Conservation (phyloP, 2,329 filamentous ascomycete genomes). For the Chaetomium sp. region DNA sequence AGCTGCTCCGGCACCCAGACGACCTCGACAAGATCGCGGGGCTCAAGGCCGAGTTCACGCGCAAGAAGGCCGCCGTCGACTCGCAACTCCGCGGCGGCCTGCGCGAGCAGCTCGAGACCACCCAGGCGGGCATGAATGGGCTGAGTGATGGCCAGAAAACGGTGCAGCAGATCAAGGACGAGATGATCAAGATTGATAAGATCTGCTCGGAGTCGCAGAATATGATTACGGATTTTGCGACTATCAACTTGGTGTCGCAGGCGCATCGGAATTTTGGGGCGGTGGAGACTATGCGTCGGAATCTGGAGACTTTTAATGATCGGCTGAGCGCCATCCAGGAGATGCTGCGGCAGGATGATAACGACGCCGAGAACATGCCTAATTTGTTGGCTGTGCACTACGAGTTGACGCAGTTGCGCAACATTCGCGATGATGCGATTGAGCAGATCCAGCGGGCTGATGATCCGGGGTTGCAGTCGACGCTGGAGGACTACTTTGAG, state of each 20-base stretch:
- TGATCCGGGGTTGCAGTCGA: conserved; percentile 68
- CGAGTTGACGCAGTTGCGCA: conserved; percentile 82
- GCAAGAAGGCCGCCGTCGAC: conserved; percentile 90
- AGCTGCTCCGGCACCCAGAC: conserved; percentile 90
- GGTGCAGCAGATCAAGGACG: conserved; percentile 89
- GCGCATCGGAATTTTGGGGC: conserved; percentile 95
- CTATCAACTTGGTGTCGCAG: conserved; percentile 85
- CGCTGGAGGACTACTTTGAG: conserved; percentile 83
- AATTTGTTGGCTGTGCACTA: conserved; percentile 87
- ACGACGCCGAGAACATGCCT: conserved; percentile 81
- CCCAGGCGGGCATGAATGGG: conserved; percentile 84
- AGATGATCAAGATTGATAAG: conserved; percentile 98
- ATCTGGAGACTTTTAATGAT: conserved; percentile 80
- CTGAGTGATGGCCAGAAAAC: conserved; percentile 87
- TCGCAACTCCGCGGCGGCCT: conserved; percentile 81
- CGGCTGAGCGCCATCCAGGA: conserved; percentile 68
- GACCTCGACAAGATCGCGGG: conserved; percentile 93
- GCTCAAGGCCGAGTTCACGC: conserved; percentile 85
- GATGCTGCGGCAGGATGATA: conserved; percentile 76
- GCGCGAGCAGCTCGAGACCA: conserved; percentile 87
- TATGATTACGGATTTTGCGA: conserved; percentile 94
- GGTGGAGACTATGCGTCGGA: conserved; percentile 86
- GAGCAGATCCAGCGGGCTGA: conserved; percentile 81
- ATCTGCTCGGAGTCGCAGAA: conserved; percentile 95
- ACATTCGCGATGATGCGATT: conserved; percentile 94